Percentiles rank a stretch among this genome's conserved stretches.
These are phyloP conservation scores for Tirmania nivea DNA, from an alignment of 495 filamentous ascomycete genomes.

Conservation along the genomic window DNA sequence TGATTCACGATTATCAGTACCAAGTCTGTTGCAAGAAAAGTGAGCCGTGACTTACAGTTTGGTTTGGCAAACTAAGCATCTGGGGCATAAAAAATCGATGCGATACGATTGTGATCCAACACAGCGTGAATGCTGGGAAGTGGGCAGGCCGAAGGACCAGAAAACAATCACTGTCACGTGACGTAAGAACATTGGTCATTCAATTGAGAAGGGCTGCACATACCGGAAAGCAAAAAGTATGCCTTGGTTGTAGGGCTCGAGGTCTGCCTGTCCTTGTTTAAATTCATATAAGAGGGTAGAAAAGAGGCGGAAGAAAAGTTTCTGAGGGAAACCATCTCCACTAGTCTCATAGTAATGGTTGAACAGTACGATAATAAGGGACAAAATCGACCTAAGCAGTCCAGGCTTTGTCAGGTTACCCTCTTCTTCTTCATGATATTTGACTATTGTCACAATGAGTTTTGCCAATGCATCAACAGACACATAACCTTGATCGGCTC, in stretches of 20 bases:
- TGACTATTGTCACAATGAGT: conserved; percentile 52
- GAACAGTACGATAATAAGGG: conserved; percentile 54
- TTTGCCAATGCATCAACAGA: conserved; percentile 73
- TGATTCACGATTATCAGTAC: conserved; percentile 10
- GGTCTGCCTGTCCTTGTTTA: conserved; percentile 21
- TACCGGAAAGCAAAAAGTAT: conserved; percentile 35
- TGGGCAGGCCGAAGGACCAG: conserved; percentile 50
- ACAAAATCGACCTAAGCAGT: conserved; percentile 53
- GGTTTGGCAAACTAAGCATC: conserved; percentile 40
- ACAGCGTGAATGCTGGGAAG: conserved; percentile 62
- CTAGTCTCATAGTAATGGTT: conserved; percentile 67
- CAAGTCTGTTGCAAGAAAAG: conserved; percentile 2
- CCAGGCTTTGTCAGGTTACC: conserved; percentile 29
- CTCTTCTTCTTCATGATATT: conserved; percentile 36
- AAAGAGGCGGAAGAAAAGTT: conserved; percentile 80
- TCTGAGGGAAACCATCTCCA: conserved; percentile 63
- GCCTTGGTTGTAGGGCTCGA: conserved; percentile 36
- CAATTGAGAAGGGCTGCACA: no score
- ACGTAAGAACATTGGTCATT: no score
- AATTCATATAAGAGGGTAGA: conserved; percentile 62
- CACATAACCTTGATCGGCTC: conserved; percentile 34
- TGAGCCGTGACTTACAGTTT: not conserved
- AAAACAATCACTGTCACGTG: conserved; percentile 30
- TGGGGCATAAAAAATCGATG: conserved; percentile 74
- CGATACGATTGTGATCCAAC: conserved; percentile 59